Evolutionary conservation across 2,329 filamentous ascomycete species (phyloP).

Genomic region (Whalleya microplaca): DNA sequence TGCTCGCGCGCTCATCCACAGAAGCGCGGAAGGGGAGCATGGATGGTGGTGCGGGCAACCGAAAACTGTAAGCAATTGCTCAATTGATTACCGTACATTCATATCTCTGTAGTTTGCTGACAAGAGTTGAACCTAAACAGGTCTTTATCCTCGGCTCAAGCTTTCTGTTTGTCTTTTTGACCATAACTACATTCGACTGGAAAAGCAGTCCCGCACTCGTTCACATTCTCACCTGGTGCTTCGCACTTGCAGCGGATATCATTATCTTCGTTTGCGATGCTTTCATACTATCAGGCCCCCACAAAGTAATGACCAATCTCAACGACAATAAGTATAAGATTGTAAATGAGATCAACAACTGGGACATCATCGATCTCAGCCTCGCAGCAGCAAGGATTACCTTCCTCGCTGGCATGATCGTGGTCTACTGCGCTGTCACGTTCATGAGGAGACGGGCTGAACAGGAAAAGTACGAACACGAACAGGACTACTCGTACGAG

Average conservation of each 20-base stretch:
- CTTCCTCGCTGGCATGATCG: constrained; percentile 62
- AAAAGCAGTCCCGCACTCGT: constrained; percentile 78
- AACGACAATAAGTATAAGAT: constrained; percentile 45
- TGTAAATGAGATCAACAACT: constrained; percentile 42
- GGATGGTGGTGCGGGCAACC: constrained; percentile 39
- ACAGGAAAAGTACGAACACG: constrained; percentile 44
- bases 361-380: constrained; percentile 68
- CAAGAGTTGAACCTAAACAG: constrained; percentile 51
- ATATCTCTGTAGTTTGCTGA: constrained; percentile 7
- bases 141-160: constrained; percentile 84
- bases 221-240: constrained; percentile 78
- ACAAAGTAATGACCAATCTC: constrained; percentile 62
- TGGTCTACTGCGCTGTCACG: constrained; percentile 62
- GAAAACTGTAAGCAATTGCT: constrained; percentile 39
- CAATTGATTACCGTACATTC: too few species aligned
- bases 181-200: constrained; percentile 85
- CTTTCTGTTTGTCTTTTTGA: constrained; percentile 84
- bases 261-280: constrained; percentile 72
- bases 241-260: constrained; percentile 74
- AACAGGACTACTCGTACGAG: constrained; percentile 45
- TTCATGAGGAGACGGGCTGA: constrained; percentile 47
- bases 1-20: constrained; percentile 69
- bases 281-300: constrained; percentile 67
- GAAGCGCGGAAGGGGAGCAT: constrained; percentile 32
- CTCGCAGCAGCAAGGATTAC: constrained; percentile 71